phyloP scores from a whole-genome alignment of 345 rosid species.

The Aethionema arabicum region DNA sequence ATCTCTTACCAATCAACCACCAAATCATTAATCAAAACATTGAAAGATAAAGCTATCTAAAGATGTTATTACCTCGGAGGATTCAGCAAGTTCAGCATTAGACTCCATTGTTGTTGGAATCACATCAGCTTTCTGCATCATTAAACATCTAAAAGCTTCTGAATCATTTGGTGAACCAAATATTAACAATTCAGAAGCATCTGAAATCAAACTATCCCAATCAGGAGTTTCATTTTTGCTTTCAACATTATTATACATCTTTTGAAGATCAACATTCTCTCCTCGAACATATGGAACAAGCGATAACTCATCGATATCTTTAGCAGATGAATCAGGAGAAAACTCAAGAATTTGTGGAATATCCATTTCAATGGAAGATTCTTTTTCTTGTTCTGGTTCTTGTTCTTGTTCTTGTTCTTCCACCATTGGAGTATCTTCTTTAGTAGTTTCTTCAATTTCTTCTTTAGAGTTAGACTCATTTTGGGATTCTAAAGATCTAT shows the following conservation, averaged over 20 bases:
- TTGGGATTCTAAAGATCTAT: slow-evolving; percentile 26
- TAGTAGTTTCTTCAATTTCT: slow-evolving; percentile 39
- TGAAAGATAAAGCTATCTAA: slow-evolving; percentile 4
- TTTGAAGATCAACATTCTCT: slow-evolving; percentile 35
- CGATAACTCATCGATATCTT: slow-evolving; percentile 30
- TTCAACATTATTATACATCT: slow-evolving; percentile 34
- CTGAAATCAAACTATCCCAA: slow-evolving; percentile 59
- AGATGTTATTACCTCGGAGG: slow-evolving; percentile 8
- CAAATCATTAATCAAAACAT: not conserved
- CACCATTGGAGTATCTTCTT: slow-evolving; percentile 40
- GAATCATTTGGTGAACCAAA: slow-evolving; percentile 69
- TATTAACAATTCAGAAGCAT: slow-evolving; percentile 48
- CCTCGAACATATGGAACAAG: slow-evolving; percentile 42
- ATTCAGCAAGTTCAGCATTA: slow-evolving; percentile 10
- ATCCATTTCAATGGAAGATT: slow-evolving; percentile 48
- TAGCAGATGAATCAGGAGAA: slow-evolving; percentile 19
- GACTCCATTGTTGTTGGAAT: slow-evolving; percentile 28
- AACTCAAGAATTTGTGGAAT: slow-evolving; percentile 44
- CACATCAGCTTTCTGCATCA: slow-evolving; percentile 52
- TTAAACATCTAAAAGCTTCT: slow-evolving; percentile 62
- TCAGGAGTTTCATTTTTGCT: slow-evolving; percentile 47
- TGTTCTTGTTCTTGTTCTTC: not conserved
- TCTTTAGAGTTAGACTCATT: slow-evolving; percentile 34
- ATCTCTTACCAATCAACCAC: too few species aligned
- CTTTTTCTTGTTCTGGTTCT: slow-evolving; percentile 13